Percentiles rank a stretch among this genome's conserved stretches.
phyloP scores from a whole-genome alignment of 176 grass and related monocot species.

The Aegilops speltoides region DNA sequence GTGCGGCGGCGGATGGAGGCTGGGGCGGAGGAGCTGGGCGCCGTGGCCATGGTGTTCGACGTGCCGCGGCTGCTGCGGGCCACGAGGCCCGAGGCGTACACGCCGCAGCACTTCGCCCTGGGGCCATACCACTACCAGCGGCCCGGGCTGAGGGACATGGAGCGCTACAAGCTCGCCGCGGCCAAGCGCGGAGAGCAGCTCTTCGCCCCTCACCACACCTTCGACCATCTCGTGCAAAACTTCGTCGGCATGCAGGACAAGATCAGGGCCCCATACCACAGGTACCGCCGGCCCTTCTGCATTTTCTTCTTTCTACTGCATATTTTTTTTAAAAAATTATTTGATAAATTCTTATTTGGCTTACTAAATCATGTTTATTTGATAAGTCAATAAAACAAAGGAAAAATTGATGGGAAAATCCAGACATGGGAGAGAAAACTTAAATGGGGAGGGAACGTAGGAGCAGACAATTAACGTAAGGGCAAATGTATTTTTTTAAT shows the following conservation, averaged over 20 bases:
- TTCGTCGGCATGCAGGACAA: slow-evolving; percentile 33
- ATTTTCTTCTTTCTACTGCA: neutral
- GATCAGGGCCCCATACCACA: slow-evolving; percentile 64
- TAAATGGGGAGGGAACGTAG: too few species aligned
- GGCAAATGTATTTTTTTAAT: too few species aligned
- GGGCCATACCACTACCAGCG: slow-evolving; percentile 68
- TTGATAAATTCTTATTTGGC: too few species aligned
- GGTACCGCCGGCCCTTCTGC: slow-evolving; percentile 5
- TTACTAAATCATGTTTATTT: too few species aligned
- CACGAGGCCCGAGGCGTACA: slow-evolving; percentile 50
- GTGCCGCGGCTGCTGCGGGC: slow-evolving; percentile 40
- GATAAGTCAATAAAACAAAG: too few species aligned
- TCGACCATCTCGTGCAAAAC: slow-evolving; percentile 46
- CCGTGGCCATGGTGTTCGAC: slow-evolving; percentile 55
- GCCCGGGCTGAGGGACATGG: slow-evolving; percentile 71
- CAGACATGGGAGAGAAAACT: too few species aligned
- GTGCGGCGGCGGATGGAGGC: slow-evolving; percentile 49
- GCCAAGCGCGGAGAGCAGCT: slow-evolving; percentile 58
- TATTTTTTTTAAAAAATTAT: too few species aligned
- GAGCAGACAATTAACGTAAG: too few species aligned
- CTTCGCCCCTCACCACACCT: slow-evolving; percentile 33
- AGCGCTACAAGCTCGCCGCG: slow-evolving; percentile 76
- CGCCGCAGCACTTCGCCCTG: slow-evolving; percentile 66
- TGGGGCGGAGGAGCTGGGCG: slow-evolving; percentile 36
- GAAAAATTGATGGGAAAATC: too few species aligned